A percentile compares a stretch with the other conserved stretches of the same genome.
phyloP scores from a whole-genome alignment of 2,329 filamentous ascomycete genomes.

The Diplodia corticola region DNA sequence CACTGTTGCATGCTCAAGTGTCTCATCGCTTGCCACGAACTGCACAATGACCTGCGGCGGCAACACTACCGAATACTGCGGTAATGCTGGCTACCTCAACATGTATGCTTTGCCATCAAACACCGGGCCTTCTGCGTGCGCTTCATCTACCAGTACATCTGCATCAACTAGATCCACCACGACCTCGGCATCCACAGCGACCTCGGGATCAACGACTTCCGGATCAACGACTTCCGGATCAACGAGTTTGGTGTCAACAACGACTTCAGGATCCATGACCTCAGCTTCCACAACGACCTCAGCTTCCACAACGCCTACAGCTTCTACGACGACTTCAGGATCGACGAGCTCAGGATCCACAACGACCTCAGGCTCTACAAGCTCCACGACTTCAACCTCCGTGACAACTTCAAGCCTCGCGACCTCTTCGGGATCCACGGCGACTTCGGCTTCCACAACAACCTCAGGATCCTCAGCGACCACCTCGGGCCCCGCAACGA shows the following conservation, averaged over 20 bases:
- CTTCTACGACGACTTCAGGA: not conserved
- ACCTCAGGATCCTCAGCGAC: not conserved
- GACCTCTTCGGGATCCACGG: not conserved
- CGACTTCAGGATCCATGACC: not conserved
- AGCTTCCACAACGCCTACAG: not conserved
- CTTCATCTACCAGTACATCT: not conserved
- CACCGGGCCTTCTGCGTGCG: not conserved
- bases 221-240: not conserved
- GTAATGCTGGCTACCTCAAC: slow-evolving; percentile 31
- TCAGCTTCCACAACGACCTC: not conserved
- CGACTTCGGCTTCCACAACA: not conserved
- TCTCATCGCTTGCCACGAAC: slow-evolving; percentile 24
- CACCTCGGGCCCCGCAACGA: not conserved
- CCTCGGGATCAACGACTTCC: not conserved
- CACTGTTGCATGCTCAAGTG: slow-evolving; percentile 26
- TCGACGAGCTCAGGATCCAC: not conserved
- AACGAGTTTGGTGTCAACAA: not conserved
- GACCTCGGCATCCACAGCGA: not conserved
- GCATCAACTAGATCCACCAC: not conserved
- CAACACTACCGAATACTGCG: slow-evolving; percentile 32
- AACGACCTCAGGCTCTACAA: too few relatives aligned
- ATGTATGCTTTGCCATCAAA: slow-evolving; percentile 28
- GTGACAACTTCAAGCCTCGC: not conserved
- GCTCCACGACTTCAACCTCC: too few relatives aligned
- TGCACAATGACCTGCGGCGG: slow-evolving; percentile 34